Conservation (phyloP, 805 yeast species). For the Teunomyces panamensis region DNA sequence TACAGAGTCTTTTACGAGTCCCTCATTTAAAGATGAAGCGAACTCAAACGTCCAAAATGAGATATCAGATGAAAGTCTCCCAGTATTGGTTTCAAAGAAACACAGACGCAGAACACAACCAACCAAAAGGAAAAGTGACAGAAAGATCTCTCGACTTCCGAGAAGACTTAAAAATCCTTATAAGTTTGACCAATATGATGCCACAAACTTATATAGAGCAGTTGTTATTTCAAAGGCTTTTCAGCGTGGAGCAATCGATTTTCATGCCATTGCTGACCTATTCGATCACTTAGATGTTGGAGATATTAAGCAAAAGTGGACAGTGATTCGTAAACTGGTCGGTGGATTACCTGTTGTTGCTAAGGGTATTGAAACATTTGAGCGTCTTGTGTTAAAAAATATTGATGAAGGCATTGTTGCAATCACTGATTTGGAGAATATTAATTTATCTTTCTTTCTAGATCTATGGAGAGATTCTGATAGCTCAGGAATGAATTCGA, state of each 20-base stretch:
- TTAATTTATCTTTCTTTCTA: conserved; percentile 52
- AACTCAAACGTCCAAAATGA: background rate
- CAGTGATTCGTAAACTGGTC: conserved; percentile 51
- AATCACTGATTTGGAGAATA: conserved; percentile 46
- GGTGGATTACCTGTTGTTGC: conserved; percentile 52
- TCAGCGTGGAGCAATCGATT: conserved; percentile 54
- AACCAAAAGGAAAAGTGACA: conserved; percentile 5
- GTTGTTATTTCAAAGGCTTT: conserved; percentile 68
- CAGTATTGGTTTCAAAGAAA: conserved; percentile 11
- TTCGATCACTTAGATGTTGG: conserved; percentile 44
- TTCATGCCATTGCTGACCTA: conserved; percentile 55
- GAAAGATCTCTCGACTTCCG: conserved; percentile 2
- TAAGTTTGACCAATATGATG: conserved; percentile 43
- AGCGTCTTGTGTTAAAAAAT: conserved; percentile 55
- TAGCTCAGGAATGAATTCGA: conserved; percentile 22
- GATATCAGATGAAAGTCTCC: conserved; percentile 4
- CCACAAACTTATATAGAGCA: conserved; percentile 56
- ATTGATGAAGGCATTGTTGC: conserved; percentile 55
- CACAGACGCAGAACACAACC: conserved; percentile 15
- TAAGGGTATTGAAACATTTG: conserved; percentile 65
- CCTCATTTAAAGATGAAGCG: background rate
- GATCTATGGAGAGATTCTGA: conserved; percentile 65
- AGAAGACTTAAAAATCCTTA: conserved; percentile 15
- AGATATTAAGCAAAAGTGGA: conserved; percentile 65
- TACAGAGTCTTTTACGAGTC: background rate